Percentiles rank a stretch among this genome's conserved stretches.
These are phyloP conservation scores for Dipteronia dyeriana DNA, from an alignment of 345 rosid species.

Conservation along the genomic window DNA sequence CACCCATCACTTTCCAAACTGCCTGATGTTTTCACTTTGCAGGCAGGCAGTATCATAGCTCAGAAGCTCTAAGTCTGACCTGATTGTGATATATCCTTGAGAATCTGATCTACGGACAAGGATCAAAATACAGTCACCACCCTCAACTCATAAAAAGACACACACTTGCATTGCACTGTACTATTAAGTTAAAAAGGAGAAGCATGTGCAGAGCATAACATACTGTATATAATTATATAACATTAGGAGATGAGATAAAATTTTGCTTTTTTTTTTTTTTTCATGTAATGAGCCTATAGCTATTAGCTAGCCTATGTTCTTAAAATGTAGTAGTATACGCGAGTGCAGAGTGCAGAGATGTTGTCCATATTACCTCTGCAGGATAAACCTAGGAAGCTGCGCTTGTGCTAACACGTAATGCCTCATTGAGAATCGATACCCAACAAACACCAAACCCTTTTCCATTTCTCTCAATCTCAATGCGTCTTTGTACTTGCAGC, in stretches of 20 bases:
- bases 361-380: neutral
- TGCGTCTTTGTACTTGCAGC: neutral
- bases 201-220: neutral
- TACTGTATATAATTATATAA: neutral
- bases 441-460: neutral
- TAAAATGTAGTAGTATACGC: too few species aligned
- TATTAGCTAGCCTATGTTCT: too few species aligned
- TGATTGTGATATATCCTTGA: neutral
- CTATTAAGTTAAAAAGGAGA: neutral
- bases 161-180: neutral
- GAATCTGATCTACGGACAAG: neutral
- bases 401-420: slow-evolving; percentile 8
- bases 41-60: neutral
- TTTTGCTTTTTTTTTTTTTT: too few species aligned
- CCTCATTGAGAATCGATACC: slow-evolving; percentile 25
- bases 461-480: neutral
- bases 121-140: neutral
- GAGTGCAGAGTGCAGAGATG: neutral
- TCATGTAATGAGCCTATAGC: neutral
- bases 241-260: too few species aligned
- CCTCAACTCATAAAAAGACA: neutral
- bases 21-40: neutral
- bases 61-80: neutral
- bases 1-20: neutral
- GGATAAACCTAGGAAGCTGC: slow-evolving; percentile 17